Percentiles rank a stretch among this genome's conserved stretches.
Evolutionary conservation across 805 yeast species (phyloP).

Genomic region (Lachancea thermotolerans): DNA sequence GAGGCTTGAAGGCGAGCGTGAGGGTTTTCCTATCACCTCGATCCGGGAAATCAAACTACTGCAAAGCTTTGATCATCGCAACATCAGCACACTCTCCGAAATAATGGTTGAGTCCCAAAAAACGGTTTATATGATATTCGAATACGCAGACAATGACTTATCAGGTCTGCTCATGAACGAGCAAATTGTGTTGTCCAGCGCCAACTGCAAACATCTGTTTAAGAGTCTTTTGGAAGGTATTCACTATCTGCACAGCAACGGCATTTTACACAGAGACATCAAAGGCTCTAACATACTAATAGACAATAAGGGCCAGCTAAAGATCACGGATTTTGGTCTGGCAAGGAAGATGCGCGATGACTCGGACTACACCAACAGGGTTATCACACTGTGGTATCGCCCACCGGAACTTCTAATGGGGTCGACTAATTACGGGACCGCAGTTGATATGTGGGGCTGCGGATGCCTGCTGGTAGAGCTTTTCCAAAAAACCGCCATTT

Average conservation of each 20-base stretch:
- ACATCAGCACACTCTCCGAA: slow-evolving; percentile 75
- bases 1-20: slow-evolving; percentile 79
- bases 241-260: slow-evolving; percentile 57
- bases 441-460: slow-evolving; percentile 94
- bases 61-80: slow-evolving; percentile 70
- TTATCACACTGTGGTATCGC: slow-evolving; percentile 93
- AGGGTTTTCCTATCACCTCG: slow-evolving; percentile 95
- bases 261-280: slow-evolving; percentile 73
- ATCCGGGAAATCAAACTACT: slow-evolving; percentile 82
- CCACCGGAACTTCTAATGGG: slow-evolving; percentile 94
- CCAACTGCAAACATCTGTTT: slow-evolving; percentile 61
- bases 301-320: slow-evolving; percentile 53
- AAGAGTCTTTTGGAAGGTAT: slow-evolving; percentile 63
- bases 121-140: slow-evolving; percentile 82
- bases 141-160: slow-evolving; percentile 88
- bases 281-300: slow-evolving; percentile 74
- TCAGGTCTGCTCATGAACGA: slow-evolving; percentile 82
- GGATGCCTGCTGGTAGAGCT: slow-evolving; percentile 87
- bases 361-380: slow-evolving; percentile 77
- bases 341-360: slow-evolving; percentile 67
- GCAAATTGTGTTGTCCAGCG: slow-evolving; percentile 50
- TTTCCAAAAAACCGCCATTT: slow-evolving; percentile 65
- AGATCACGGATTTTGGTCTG: slow-evolving; percentile 77
- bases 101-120: slow-evolving; percentile 71
- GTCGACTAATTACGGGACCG: slow-evolving; percentile 81